Percentiles rank a stretch among this genome's conserved stretches.
Conservation (phyloP, 2,329 filamentous ascomycete genomes). For the Phaeoacremonium minimum region DNA sequence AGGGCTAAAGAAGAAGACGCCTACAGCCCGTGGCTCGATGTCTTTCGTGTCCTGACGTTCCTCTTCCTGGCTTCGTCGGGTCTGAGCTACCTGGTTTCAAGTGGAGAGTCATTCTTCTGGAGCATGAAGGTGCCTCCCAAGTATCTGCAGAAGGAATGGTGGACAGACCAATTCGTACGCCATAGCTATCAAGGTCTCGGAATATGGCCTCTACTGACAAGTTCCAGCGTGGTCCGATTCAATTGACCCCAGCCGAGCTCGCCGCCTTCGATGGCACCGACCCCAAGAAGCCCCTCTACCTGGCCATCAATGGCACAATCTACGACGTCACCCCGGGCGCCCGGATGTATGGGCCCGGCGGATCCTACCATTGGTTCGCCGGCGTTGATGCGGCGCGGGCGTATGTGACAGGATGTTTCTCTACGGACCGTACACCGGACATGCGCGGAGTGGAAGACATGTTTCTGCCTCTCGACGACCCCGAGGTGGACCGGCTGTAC, state of each 20-base stretch:
- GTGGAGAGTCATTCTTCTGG: slow-evolving; percentile 68
- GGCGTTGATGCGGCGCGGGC: slow-evolving; percentile 82
- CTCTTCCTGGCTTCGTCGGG: slow-evolving; percentile 61
- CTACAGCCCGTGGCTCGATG: slow-evolving; percentile 54
- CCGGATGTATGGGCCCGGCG: slow-evolving; percentile 75
- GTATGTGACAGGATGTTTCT: slow-evolving; percentile 91
- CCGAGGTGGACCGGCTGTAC: slow-evolving; percentile 56
- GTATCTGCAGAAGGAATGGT: slow-evolving; percentile 53
- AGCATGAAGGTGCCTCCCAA: slow-evolving; percentile 55
- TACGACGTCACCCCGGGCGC: slow-evolving; percentile 74
- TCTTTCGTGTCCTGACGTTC: slow-evolving; percentile 65
- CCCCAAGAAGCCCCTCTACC: slow-evolving; percentile 72
- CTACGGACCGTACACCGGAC: slow-evolving; percentile 78
- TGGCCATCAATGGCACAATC: slow-evolving; percentile 84
- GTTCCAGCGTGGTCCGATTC: slow-evolving; percentile 55
- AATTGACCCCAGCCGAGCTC: slow-evolving; percentile 73
- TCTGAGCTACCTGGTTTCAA: slow-evolving; percentile 72
- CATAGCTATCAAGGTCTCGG: background rate
- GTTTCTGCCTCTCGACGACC: slow-evolving; percentile 65
- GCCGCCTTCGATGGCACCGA: slow-evolving; percentile 73
- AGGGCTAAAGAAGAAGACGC: slow-evolving; percentile 59
- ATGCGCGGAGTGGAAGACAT: slow-evolving; percentile 83
- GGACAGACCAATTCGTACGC: slow-evolving; percentile 59
- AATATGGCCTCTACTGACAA: background rate
- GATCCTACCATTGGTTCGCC: slow-evolving; percentile 81